Evolutionary conservation across 192 early-diverging fungal species (phyloP), one percentile per base, ranked within the genome.

Genomic region (Mortierella claussenii): DNA sequence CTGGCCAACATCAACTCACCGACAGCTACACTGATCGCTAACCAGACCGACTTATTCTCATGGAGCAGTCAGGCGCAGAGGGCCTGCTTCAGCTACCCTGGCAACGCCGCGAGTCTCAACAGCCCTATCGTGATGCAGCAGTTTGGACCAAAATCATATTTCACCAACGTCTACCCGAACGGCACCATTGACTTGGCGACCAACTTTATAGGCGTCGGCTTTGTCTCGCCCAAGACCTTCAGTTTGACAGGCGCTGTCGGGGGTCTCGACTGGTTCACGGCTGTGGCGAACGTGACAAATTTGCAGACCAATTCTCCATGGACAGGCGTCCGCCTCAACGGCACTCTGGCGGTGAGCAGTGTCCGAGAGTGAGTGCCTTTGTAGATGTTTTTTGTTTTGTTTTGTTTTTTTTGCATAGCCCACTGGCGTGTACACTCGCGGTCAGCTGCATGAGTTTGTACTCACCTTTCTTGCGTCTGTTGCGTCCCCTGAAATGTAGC

Each of bases 1-100:
- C 42, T 74, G 15, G 20, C 50, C 54, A 65, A 74, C 48, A 53
- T 74, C 61, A 59, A 65, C 11, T 13, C 70, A 1, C 70, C 70
- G 3, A 59, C 62, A 6, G 62, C 61, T 1, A 59, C 48, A 21
- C 40, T 54, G 12, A 15, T 54, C 17, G 37, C 34, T 33, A 65
- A 51, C 49, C 47, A 59, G 11, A 43, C 50, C 15, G 20, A 31
- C 28, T 0, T 15, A 5, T 2, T 6, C 10, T 30, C 17, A 2
- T 74, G 70, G 70, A 65, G 40, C n/a, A 65, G 50, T 43, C 12
- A 47, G 20, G 54, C 62, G 2, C 55, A 45, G 15, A 74, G 60
- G 33, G 43, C 47, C 24, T 74, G 70, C 37, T 44, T 59, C 12
- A n/a, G 27, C 18, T 74, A 65, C 43, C 33, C 51, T 1, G 70